These are phyloP conservation scores for Boletus bicolor DNA, from an alignment of 768 basidiomycete species.

Conservation along the genomic window DNA sequence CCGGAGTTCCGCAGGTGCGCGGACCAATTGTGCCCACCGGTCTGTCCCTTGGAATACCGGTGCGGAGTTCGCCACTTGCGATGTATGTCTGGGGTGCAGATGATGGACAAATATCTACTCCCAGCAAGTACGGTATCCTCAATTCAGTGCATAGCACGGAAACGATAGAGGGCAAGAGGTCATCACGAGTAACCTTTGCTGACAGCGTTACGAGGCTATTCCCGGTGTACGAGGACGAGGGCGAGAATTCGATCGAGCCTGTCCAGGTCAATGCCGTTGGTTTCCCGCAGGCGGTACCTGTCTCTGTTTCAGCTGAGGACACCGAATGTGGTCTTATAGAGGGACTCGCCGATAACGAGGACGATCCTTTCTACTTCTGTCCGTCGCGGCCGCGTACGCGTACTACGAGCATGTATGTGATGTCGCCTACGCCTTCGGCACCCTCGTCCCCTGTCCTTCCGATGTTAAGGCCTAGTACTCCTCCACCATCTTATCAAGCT, in stretches of 20 bases:
- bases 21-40: slow-evolving; percentile 32
- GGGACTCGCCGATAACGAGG: slow-evolving; percentile 12
- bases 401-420: slow-evolving; percentile 29
- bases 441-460: slow-evolving; percentile 15
- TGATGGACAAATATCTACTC: slow-evolving; percentile 30
- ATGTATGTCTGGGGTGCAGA: slow-evolving; percentile 37
- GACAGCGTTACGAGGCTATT: slow-evolving; percentile 23
- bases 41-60: slow-evolving; percentile 49
- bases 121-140: slow-evolving; percentile 19
- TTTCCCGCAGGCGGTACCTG: slow-evolving; percentile 19
- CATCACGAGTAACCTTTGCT: slow-evolving; percentile 18
- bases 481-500: slow-evolving; percentile 25
- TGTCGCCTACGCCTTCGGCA: slow-evolving; percentile 2
- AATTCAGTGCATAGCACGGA: slow-evolving; percentile 12
- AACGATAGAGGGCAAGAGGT: slow-evolving; percentile 13
- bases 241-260: slow-evolving; percentile 33
- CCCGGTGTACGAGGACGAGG: slow-evolving; percentile 32
- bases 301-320: not conserved
- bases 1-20: not conserved
- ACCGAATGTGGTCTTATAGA: not conserved
- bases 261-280: slow-evolving; percentile 12
- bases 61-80: slow-evolving; percentile 50
- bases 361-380: slow-evolving; percentile 25
- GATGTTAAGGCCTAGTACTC: slow-evolving; percentile 25
- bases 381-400: slow-evolving; percentile 25